Conservation (phyloP, 345 rosid genomes). For the Eucalyptus melliodora region DNA sequence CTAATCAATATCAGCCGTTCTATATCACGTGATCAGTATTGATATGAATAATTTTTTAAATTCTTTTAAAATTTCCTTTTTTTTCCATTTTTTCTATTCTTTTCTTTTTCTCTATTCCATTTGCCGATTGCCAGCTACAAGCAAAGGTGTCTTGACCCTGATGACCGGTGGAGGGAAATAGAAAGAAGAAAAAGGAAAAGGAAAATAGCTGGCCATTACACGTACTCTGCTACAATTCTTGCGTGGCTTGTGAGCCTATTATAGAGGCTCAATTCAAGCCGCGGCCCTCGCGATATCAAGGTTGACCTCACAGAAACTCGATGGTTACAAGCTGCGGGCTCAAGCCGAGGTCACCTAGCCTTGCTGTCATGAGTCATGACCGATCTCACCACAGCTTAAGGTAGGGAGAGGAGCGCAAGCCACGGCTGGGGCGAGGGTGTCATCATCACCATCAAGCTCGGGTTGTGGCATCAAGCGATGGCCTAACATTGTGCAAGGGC, state of each 20-base stretch:
- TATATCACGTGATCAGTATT: fast-evolving
- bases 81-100: not conserved
- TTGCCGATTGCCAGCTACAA: fast-evolving
- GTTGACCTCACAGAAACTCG: not conserved
- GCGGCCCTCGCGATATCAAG: not conserved
- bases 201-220: not conserved
- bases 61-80: not conserved
- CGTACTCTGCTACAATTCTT: not conserved
- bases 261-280: not conserved
- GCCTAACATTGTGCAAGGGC: not conserved
- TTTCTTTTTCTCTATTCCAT: not conserved
- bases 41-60: not conserved
- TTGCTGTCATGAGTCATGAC: not conserved
- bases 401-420: not conserved
- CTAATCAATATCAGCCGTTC: fast-evolving
- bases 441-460: not conserved
- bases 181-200: not conserved
- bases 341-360: not conserved
- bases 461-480: not conserved
- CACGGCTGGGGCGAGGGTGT: not conserved
- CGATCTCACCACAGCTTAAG: not conserved
- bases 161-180: not conserved
- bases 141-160: not conserved
- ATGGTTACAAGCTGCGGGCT: not conserved
- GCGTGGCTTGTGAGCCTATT: not conserved